Conservation (phyloP, 306 rosid species). For the Nissolia schottii region DNA sequence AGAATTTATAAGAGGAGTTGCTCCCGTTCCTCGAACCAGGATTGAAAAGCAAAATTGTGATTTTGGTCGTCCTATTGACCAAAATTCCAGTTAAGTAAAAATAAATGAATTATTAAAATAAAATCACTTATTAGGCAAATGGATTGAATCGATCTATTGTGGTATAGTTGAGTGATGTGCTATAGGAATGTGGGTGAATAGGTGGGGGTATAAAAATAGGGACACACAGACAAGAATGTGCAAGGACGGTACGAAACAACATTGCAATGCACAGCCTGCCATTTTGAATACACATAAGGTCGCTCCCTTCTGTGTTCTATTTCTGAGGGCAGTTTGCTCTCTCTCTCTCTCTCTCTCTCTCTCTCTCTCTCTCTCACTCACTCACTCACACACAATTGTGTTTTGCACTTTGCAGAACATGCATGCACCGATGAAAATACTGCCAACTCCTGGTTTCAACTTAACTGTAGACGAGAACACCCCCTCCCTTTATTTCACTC, state of each 20-base stretch:
- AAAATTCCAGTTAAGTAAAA: too few species aligned
- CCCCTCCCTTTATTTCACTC: conserved; percentile 37
- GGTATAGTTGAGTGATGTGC: conserved; percentile 17
- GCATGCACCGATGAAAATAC: conserved; percentile 43
- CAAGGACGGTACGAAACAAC: conserved; percentile 7
- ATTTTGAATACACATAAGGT: not conserved
- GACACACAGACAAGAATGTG: conserved; percentile 19
- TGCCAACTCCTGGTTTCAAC: conserved; percentile 47
- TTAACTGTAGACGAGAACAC: conserved; percentile 39
- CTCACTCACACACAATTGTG: not conserved
- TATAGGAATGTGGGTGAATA: not conserved
- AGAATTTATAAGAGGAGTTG: too few species aligned
- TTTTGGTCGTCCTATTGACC: too few species aligned
- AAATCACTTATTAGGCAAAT: conserved; percentile 19
- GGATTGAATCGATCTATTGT: too few species aligned
- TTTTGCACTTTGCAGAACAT: conserved; percentile 29
- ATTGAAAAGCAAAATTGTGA: too few species aligned
- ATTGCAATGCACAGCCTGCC: not conserved
- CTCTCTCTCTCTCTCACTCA: too few species aligned
- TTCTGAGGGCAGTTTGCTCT: not conserved
- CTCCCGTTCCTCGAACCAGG: too few species aligned
- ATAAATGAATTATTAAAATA: conserved; percentile 18
- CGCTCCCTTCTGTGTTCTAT: too few species aligned
- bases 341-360: too few species aligned
- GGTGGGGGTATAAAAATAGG: not conserved